phyloP scores from a whole-genome alignment of 148 eudicot species.

The Rheum nobile region DNA sequence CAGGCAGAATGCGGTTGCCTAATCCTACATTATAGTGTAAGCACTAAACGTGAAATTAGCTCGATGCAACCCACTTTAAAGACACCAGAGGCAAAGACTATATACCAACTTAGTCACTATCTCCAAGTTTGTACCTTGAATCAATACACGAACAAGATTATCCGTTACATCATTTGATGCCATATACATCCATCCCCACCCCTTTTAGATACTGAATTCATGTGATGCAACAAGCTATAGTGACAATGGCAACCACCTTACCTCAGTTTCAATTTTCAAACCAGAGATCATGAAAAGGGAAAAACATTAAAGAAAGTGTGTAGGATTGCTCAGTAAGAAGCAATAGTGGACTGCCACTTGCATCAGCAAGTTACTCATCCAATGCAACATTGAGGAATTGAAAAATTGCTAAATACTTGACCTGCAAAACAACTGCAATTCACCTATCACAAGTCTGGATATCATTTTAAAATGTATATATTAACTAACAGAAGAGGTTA shows the following conservation, averaged over 20 bases:
- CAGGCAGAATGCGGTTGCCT: background rate
- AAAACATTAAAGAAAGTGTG: background rate
- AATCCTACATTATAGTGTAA: background rate
- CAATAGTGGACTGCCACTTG: background rate
- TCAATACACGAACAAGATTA: background rate
- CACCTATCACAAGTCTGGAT: background rate
- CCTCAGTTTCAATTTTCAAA: background rate
- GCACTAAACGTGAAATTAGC: background rate
- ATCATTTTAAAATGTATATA: background rate
- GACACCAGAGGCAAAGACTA: background rate
- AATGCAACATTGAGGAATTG: background rate
- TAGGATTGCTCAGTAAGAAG: background rate
- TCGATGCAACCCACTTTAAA: background rate
- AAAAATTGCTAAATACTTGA: background rate
- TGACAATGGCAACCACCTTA: background rate
- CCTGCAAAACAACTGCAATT: background rate
- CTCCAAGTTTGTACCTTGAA: background rate
- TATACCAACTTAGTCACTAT: background rate
- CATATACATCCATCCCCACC: background rate
- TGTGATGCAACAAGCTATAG: background rate
- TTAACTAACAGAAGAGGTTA: too few relatives aligned
- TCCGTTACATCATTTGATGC: background rate
- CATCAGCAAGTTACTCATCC: background rate
- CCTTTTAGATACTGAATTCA: too few relatives aligned
- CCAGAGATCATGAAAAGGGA: background rate